Percentiles rank a stretch among this genome's conserved stretches.
phyloP scores from a whole-genome alignment of 768 basidiomycete species.

The Kwoniella mangroviensis region DNA sequence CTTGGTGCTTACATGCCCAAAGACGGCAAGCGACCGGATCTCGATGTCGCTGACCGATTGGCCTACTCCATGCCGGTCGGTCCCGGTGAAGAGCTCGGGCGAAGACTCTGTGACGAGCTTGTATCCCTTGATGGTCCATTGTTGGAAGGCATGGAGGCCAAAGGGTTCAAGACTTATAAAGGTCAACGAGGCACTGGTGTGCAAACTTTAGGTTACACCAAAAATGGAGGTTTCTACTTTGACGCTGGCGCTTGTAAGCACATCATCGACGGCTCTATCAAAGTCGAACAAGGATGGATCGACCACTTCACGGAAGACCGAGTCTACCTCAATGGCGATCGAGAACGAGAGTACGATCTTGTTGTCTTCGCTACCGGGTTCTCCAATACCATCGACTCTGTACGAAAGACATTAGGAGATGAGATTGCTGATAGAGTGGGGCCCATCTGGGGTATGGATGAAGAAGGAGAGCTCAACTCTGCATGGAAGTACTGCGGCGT shows the following conservation, averaged over 20 bases:
- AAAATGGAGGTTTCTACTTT: conserved; percentile 39
- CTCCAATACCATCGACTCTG: conserved; percentile 27
- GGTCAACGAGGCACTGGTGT: conserved; percentile 27
- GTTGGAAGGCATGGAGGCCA: conserved; percentile 21
- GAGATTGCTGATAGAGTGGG: too few relatives aligned
- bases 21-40: conserved; percentile 25
- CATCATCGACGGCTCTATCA: conserved; percentile 40
- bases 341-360: conserved; percentile 32
- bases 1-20: conserved; percentile 19
- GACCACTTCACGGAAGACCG: conserved; percentile 30
- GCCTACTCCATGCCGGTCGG: conserved; percentile 23
- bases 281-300: conserved; percentile 36
- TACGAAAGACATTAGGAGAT: too few relatives aligned
- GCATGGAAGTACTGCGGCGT: conserved; percentile 6
- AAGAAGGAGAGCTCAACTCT: neutral
- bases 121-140: conserved; percentile 6
- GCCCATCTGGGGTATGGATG: neutral
- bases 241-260: conserved; percentile 35
- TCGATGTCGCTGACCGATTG: conserved; percentile 19
- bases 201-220: conserved; percentile 24
- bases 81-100: conserved; percentile 26
- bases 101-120: neutral
- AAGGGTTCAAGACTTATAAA: conserved; percentile 31
- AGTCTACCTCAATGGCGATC: conserved; percentile 25
- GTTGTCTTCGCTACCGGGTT: conserved; percentile 39